A percentile compares a stretch with the other conserved stretches of the same genome.
These are phyloP conservation scores for Boeremia lycopersici DNA, from an alignment of 2,329 filamentous ascomycete species.

Conservation along the genomic window DNA sequence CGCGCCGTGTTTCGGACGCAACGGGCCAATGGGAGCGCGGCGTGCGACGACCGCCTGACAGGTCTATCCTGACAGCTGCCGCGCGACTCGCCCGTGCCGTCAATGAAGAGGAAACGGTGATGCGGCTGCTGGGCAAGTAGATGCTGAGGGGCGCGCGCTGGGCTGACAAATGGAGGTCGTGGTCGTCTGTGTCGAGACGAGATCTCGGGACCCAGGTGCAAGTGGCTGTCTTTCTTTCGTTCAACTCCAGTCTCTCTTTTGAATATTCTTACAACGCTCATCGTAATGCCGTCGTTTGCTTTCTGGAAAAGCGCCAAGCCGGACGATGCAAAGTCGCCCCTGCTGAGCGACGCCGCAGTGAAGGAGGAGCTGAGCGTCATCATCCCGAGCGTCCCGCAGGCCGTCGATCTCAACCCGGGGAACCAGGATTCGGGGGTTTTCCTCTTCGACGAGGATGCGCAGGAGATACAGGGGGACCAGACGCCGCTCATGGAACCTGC, in stretches of 20 bases:
- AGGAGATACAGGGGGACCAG: constrained; percentile 8
- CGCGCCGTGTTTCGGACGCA: constrained; percentile 8
- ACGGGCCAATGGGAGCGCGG: constrained; percentile 6
- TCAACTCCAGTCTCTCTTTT: constrained; percentile 7
- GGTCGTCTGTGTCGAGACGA: background rate
- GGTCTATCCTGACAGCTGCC: constrained; percentile 7
- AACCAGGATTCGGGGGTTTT: constrained; percentile 28
- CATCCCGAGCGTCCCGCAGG: background rate
- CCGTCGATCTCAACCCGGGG: constrained; percentile 21
- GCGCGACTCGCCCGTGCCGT: background rate
- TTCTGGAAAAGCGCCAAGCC: constrained; percentile 28
- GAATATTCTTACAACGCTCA: background rate
- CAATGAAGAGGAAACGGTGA: constrained; percentile 20
- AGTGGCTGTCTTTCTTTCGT: constrained; percentile 1
- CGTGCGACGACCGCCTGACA: background rate
- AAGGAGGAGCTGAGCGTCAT: constrained; percentile 1
- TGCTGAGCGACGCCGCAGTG: constrained; percentile 11
- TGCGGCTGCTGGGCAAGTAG: constrained; percentile 16
- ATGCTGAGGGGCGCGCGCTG: background rate
- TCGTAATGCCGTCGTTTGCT: constrained; percentile 30
- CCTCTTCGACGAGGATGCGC: constrained; percentile 23
- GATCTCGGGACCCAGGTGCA: background rate
- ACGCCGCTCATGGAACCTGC: background rate
- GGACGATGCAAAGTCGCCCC: constrained; percentile 15
- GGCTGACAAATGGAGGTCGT: background rate